phyloP scores from a whole-genome alignment of 78 protist genomes.

The Bigelowiella natans region DNA sequence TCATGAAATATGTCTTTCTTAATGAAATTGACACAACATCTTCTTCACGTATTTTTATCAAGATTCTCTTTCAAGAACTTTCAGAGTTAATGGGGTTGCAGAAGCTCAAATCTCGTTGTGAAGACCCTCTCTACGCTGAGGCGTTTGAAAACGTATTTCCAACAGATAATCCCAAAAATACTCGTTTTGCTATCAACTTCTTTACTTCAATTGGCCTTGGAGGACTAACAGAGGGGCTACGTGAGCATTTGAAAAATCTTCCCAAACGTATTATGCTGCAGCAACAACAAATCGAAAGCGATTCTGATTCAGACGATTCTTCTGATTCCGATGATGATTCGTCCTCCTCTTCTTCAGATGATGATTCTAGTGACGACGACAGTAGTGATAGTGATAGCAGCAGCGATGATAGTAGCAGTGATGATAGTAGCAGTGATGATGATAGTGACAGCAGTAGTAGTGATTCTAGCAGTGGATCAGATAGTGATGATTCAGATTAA shows the following conservation, averaged over 20 bases:
- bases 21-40: slow-evolving; percentile 70
- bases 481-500: background rate
- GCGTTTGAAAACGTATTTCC: background rate
- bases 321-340: slow-evolving; percentile 3
- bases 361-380: background rate
- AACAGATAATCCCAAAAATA: slow-evolving; percentile 67
- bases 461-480: background rate
- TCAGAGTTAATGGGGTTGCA: slow-evolving; percentile 70
- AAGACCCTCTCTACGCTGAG: background rate
- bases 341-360: background rate
- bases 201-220: slow-evolving; percentile 69
- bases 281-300: background rate
- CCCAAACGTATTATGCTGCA: slow-evolving; percentile 44
- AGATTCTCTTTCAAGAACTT: slow-evolving; percentile 65
- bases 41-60: slow-evolving; percentile 85
- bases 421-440: background rate
- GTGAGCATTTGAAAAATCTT: slow-evolving; percentile 61
- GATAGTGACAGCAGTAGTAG: background rate
- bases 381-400: too few species aligned
- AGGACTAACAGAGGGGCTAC: slow-evolving; percentile 37
- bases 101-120: slow-evolving; percentile 8
- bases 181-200: slow-evolving; percentile 90
- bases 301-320: background rate
- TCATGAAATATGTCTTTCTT: slow-evolving; percentile 36
- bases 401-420: too few species aligned